phyloP scores from a whole-genome alignment of 2,329 filamentous ascomycete genomes.

The Hymenotorrendiella dingleyae region DNA sequence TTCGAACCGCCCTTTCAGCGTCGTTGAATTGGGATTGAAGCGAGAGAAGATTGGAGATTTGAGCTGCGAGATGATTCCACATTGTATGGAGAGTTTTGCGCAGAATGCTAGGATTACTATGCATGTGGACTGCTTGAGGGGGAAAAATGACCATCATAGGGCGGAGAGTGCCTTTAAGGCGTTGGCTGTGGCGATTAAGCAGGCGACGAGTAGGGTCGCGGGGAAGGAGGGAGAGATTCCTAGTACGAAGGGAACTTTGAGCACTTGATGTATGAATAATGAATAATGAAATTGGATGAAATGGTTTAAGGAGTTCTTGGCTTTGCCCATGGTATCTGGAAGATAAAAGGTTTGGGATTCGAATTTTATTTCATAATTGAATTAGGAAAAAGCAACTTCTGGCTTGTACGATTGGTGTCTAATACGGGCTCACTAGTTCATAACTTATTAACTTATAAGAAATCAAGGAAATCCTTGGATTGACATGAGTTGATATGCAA shows the following conservation, averaged over 20 bases:
- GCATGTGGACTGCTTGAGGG: slow-evolving; percentile 87
- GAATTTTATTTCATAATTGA: too few relatives aligned
- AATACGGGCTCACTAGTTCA: too few relatives aligned
- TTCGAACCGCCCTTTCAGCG: slow-evolving; percentile 81
- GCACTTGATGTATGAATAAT: slow-evolving; percentile 32
- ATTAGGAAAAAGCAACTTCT: too few relatives aligned
- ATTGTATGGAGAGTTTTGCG: slow-evolving; percentile 91
- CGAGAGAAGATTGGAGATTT: slow-evolving; percentile 92
- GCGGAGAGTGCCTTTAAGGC: slow-evolving; percentile 98
- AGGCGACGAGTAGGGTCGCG: slow-evolving; percentile 67
- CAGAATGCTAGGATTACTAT: slow-evolving; percentile 86
- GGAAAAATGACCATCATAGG: slow-evolving; percentile 91
- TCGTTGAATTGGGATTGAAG: slow-evolving; percentile 77
- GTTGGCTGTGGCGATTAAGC: slow-evolving; percentile 75
- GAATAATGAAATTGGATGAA: background rate
- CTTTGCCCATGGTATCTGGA: background rate
- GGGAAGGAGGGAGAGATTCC: slow-evolving; percentile 88
- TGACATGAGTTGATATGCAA: too few relatives aligned
- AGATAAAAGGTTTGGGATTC: background rate
- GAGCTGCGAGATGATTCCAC: slow-evolving; percentile 93
- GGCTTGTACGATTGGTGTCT: too few relatives aligned
- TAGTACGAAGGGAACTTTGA: slow-evolving; percentile 91
- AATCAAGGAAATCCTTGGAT: too few relatives aligned
- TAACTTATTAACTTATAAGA: too few relatives aligned
- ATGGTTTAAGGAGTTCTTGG: background rate